These are phyloP conservation scores for Oryza glumipatula DNA, from an alignment of 176 grass and related monocot genomes.

Conservation along the genomic window DNA sequence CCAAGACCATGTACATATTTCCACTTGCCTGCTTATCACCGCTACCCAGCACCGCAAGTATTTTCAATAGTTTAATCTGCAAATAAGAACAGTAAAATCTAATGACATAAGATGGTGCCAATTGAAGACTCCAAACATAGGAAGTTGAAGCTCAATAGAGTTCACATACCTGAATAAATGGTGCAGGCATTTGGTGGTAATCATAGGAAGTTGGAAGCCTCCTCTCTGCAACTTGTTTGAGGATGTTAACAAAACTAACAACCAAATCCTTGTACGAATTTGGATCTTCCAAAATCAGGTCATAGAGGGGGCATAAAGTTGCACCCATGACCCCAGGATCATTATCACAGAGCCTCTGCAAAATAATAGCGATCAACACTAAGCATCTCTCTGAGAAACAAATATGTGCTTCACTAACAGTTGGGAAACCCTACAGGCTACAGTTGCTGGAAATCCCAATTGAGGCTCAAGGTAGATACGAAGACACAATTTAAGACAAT, in stretches of 20 bases:
- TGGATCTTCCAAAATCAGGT: conserved; percentile 87
- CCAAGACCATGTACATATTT: conserved; percentile 83
- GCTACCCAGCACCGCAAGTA: conserved; percentile 92
- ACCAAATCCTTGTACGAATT: conserved; percentile 95
- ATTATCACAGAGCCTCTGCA: conserved; percentile 92
- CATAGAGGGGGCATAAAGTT: conserved; percentile 86
- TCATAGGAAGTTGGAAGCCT: conserved; percentile 95
- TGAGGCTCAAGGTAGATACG: background rate
- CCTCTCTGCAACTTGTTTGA: conserved; percentile 97
- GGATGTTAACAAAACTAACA: conserved; percentile 95
- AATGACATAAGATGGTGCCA: conserved; percentile 37
- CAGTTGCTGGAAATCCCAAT: background rate
- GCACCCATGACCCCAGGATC: conserved; percentile 99
- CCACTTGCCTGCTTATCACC: conserved; percentile 94
- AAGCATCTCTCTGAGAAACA: conserved; percentile 15
- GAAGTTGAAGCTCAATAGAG: conserved; percentile 2
- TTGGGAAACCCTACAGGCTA: background rate
- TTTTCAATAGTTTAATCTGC: conserved; percentile 98
- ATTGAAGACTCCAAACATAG: conserved; percentile 32
- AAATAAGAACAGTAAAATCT: conserved; percentile 26
- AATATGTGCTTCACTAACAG: background rate
- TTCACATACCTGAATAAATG: conserved; percentile 89
- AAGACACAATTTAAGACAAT: background rate
- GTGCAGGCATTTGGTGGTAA: conserved; percentile 99
- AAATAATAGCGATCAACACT: conserved; percentile 24